phyloP scores from a whole-genome alignment of 192 early-diverging fungal genomes.

The Umbelopsis sp. region DNA sequence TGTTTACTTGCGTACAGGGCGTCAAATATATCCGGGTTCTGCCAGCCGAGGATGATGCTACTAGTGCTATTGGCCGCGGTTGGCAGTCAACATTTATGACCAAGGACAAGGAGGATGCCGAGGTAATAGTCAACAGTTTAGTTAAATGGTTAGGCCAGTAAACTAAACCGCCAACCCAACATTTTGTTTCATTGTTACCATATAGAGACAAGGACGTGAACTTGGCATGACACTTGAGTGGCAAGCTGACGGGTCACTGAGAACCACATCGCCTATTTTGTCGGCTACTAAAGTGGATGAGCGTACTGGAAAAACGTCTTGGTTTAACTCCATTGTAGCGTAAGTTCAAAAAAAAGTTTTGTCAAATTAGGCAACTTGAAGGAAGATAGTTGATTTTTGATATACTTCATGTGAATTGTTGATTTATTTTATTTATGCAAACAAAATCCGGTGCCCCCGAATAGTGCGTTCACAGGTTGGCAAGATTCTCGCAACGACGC shows the following conservation, averaged over 20 bases:
- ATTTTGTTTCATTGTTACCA: neutral
- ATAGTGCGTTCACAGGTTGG: constrained; percentile 40
- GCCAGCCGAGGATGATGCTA: constrained; percentile 36
- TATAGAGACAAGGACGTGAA: constrained; percentile 14
- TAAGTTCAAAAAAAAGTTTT: neutral
- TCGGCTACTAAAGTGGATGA: constrained; percentile 35
- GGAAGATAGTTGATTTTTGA: no score
- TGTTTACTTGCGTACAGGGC: neutral
- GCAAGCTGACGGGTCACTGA: constrained; percentile 37
- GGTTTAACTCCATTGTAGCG: constrained; percentile 46
- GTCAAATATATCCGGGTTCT: constrained; percentile 41
- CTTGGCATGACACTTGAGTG: constrained; percentile 38
- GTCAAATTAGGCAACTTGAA: no score
- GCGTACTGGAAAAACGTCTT: constrained; percentile 28
- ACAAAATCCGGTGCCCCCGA: neutral
- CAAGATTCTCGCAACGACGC: constrained; percentile 40
- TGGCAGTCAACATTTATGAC: constrained; percentile 44
- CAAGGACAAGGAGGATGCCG: constrained; percentile 22
- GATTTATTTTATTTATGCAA: neutral
- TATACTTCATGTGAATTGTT: neutral
- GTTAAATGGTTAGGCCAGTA: neutral
- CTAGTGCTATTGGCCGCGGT: constrained; percentile 38
- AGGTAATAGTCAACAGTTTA: neutral
- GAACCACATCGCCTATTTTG: constrained; percentile 40
- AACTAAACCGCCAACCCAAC: neutral